These are phyloP conservation scores for Ceratobasidium sp. DNA, from an alignment of 1,284 basidiomycete species.

Conservation along the genomic window DNA sequence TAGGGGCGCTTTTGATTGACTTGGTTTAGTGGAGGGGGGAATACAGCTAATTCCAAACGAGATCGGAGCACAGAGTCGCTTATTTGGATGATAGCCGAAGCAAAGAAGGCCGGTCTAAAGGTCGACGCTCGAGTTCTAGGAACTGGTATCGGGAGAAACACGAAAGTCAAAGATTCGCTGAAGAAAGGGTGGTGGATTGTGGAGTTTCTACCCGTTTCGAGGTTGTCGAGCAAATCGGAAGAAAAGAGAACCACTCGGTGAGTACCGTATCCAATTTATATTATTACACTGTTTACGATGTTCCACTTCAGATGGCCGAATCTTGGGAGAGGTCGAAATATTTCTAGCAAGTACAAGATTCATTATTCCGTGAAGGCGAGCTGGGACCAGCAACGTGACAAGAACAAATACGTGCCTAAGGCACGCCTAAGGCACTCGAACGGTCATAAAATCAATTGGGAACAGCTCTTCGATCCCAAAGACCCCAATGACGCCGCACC, in stretches of 20 bases:
- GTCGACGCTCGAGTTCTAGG: constrained; percentile 9
- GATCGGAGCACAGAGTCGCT: constrained; percentile 43
- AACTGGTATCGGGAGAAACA: neutral
- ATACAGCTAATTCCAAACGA: constrained; percentile 45
- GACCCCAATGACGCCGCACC: no score
- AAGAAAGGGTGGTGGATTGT: neutral
- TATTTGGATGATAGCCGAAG: constrained; percentile 52
- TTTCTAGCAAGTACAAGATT: neutral
- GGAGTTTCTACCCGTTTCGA: constrained; percentile 3
- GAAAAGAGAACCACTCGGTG: neutral
- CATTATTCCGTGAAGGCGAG: constrained; percentile 20
- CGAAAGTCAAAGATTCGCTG: neutral
- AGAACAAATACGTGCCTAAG: no score
- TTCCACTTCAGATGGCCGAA: neutral
- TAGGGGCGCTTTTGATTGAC: neutral
- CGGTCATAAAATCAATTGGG: no score
- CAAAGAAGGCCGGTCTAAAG: constrained; percentile 36
- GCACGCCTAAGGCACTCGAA: no score
- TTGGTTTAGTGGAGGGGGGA: constrained; percentile 50
- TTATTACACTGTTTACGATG: neutral
- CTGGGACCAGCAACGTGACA: neutral
- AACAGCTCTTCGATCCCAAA: no score
- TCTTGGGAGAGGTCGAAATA: neutral
- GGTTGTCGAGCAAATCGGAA: neutral
- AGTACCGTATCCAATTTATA: no score